Evolutionary conservation across 441 rosid species (phyloP).

Genomic region (Omphalea diandra): DNA sequence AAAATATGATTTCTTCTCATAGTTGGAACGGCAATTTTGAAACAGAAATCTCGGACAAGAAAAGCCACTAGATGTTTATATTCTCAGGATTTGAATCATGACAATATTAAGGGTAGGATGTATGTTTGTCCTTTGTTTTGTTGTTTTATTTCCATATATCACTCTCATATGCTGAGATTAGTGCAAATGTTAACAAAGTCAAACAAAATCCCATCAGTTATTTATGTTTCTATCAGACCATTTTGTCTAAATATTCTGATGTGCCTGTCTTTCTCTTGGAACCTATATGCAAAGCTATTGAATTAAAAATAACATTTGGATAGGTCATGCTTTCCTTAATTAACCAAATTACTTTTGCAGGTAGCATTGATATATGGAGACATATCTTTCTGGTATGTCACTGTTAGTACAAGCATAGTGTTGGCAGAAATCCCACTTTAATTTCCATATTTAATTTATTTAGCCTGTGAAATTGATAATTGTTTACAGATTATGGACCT

Average conservation of each 20-base stretch:
- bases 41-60: slow-evolving; percentile 15
- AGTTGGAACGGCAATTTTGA: slow-evolving; percentile 21
- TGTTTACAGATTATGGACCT: not conserved
- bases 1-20: slow-evolving; percentile 18
- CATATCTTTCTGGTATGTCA: slow-evolving; percentile 29
- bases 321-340: slow-evolving; percentile 4
- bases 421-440: slow-evolving; percentile 3
- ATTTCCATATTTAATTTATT: not conserved
- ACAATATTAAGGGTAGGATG: not conserved
- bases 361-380: slow-evolving; percentile 26
- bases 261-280: slow-evolving; percentile 2
- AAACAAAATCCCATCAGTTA: not conserved
- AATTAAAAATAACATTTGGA: not conserved
- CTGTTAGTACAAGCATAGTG: slow-evolving; percentile 8
- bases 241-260: not conserved
- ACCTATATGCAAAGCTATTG: not conserved
- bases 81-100: not conserved
- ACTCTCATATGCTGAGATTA: not conserved
- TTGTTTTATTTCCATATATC: slow-evolving; percentile 3
- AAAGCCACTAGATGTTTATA: slow-evolving; percentile 8
- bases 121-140: not conserved
- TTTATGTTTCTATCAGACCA: not conserved
- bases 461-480: not conserved
- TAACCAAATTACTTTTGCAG: slow-evolving; percentile 27
- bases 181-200: slow-evolving; percentile 7